Conservation (phyloP, 192 early-diverging fungal species). For the Ambispora gerdemannii region DNA sequence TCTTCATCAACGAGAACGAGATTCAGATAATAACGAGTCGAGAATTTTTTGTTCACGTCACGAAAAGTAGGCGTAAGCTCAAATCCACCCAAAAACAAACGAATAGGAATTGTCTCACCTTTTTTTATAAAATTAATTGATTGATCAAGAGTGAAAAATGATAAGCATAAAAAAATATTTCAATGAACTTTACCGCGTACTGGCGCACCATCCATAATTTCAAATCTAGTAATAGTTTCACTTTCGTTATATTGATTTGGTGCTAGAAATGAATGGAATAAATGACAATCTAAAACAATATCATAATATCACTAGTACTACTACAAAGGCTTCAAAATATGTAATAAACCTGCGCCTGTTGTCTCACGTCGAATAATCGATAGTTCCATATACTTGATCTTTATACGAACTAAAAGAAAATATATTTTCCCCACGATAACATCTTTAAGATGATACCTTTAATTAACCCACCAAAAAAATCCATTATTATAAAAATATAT, state of each 20-base stretch:
- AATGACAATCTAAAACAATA: not conserved
- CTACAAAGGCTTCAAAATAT: not conserved
- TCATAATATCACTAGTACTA: not conserved
- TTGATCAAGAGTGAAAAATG: slow-evolving; percentile 1
- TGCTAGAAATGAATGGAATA: slow-evolving; percentile 39
- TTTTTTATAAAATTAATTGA: too few species aligned
- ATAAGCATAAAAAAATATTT: slow-evolving; percentile 2
- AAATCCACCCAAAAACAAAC: slow-evolving; percentile 94
- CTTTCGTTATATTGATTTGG: slow-evolving; percentile 98
- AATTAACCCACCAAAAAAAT: not conserved
- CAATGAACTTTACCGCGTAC: slow-evolving; percentile 60
- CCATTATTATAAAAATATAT: not conserved
- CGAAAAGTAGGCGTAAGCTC: slow-evolving; percentile 99
- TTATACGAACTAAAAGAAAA: slow-evolving; percentile 97
- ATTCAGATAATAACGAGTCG: slow-evolving; percentile 97
- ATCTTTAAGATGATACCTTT: slow-evolving; percentile 93
- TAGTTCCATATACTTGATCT: slow-evolving; percentile 99
- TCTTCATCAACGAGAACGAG: slow-evolving; percentile 98
- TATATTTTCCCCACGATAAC: slow-evolving; percentile 99
- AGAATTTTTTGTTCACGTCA: slow-evolving; percentile 99
- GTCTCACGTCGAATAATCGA: slow-evolving; percentile 97
- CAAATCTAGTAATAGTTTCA: slow-evolving; percentile 98
- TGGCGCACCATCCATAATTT: slow-evolving; percentile 99
- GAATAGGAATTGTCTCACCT: slow-evolving; percentile 97
- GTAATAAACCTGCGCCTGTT: slow-evolving; percentile 73